Evolutionary conservation across 257 asterid genomes (phyloP), one percentile per base, ranked within the genome.

Genomic region (Echites panduratus): DNA sequence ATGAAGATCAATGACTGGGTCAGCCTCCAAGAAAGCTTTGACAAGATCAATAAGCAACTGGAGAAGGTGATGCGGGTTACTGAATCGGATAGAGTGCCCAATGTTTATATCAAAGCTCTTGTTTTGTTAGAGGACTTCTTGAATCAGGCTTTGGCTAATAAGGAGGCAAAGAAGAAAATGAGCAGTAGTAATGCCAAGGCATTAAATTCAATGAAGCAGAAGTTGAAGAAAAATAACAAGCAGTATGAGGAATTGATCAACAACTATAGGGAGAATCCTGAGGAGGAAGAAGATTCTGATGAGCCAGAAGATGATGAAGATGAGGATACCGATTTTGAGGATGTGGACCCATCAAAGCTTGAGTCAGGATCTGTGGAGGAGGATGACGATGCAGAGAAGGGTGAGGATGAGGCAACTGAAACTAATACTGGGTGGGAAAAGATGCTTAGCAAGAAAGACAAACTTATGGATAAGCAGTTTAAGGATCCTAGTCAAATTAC

Each of bases 81-180:
- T 8, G 98, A 95, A 70, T 71, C 98, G 0, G 89, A 81, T 65
- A 84, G 80, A 56, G 88, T 89, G 53, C 98, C 98, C 2, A 89
- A 84, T 81, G 83, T 87, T 10, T 95, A 95, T 75, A 80, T 95
- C n/a, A 95, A 89, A 84, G 95, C 98, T 74, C 95, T 95, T 26
- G 97, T 95, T 64, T 88, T 81, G 93, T 65, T 95, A 81, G 97
- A 92, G 82, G 97, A 95, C 72, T 86, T 85, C 81, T 71, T 94
- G 84, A 90, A 85, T 59, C 89, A 88, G 86, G 85, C 98, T 19
- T 65, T 86, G 79, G 92, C 96, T 63, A 94, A 89, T 71, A 94
- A 94, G 87, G 99, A 95, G 83, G 95, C 97, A 0, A 95, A 90
- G 88, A 95, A 95, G 88, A 95, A 91, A 84, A 95, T 95, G 99